Percentiles rank a stretch among this genome's conserved stretches.
phyloP scores from a whole-genome alignment of 1,139 yeast genomes.

The Yamadazyma spencermartinsiae region DNA sequence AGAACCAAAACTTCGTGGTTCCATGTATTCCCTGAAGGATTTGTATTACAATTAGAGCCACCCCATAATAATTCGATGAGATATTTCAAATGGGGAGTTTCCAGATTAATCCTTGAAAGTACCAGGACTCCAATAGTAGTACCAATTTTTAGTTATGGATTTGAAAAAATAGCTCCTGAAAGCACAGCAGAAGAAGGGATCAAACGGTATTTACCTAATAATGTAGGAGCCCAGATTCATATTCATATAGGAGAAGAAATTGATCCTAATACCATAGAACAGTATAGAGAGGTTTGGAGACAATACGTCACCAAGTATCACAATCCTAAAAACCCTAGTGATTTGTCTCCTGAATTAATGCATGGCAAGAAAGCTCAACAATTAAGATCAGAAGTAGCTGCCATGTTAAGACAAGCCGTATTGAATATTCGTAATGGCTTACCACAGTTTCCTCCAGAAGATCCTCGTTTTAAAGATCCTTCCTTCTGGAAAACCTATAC shows the following conservation, averaged over 20 bases:
- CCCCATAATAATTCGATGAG: slow-evolving; percentile 86
- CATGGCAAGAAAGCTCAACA: slow-evolving; percentile 62
- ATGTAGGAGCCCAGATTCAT: slow-evolving; percentile 65
- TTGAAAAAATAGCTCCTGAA: slow-evolving; percentile 88
- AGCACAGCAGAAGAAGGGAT: slow-evolving; percentile 54
- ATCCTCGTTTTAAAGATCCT: slow-evolving; percentile 62
- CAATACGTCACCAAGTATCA: slow-evolving; percentile 54
- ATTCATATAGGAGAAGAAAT: slow-evolving; percentile 75
- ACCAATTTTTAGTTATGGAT: slow-evolving; percentile 87
- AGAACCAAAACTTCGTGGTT: slow-evolving; percentile 80
- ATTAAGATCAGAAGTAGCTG: slow-evolving; percentile 71
- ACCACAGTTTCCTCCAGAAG: slow-evolving; percentile 56
- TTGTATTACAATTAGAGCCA: slow-evolving; percentile 79
- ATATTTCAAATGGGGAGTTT: slow-evolving; percentile 94
- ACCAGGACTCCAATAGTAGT: slow-evolving; percentile 82
- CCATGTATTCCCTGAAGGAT: slow-evolving; percentile 94
- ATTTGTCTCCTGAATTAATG: slow-evolving; percentile 61
- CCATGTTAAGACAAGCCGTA: slow-evolving; percentile 64
- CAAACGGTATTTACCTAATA: slow-evolving; percentile 61
- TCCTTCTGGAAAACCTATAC: slow-evolving; percentile 74
- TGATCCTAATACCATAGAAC: slow-evolving; percentile 58
- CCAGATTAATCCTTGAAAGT: slow-evolving; percentile 79
- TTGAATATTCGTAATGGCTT: slow-evolving; percentile 53
- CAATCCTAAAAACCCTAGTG: slow-evolving; percentile 52
- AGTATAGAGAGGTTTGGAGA: slow-evolving; percentile 69